A percentile compares a stretch with the other conserved stretches of the same genome.
Evolutionary conservation across 108 stramenopile genomes (phyloP).

Genomic region (Schizochytrium sp.): DNA sequence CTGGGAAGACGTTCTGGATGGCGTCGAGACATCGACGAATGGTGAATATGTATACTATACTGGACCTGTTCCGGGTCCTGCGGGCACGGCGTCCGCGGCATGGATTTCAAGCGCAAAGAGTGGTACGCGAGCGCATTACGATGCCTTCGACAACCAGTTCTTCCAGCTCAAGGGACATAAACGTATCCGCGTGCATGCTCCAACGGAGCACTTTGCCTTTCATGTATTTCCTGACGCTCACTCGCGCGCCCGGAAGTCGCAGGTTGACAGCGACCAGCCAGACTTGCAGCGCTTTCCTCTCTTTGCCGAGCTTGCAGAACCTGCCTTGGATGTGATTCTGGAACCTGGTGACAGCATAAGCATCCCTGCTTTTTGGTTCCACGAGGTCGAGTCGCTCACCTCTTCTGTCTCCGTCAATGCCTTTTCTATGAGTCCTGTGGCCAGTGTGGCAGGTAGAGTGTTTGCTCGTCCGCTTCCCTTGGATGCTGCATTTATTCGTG

Average conservation of each 20-base stretch:
- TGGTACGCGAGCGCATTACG: constrained; percentile 37
- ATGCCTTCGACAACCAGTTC: constrained; percentile 37
- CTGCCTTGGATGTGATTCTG: constrained; percentile 28
- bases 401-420: neutral
- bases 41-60: neutral
- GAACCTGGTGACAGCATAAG: constrained; percentile 29
- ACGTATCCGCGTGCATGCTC: constrained; percentile 24
- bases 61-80: neutral
- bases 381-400: constrained; percentile 33
- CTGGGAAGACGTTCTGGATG: neutral
- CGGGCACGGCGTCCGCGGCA: neutral
- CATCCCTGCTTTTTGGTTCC: constrained; percentile 44
- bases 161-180: constrained; percentile 32
- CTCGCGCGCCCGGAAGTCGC: constrained; percentile 38
- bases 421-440: neutral
- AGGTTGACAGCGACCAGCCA: constrained; percentile 26
- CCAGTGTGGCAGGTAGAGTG: neutral
- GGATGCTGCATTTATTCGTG: neutral
- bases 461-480: neutral
- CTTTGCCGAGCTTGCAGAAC: neutral
- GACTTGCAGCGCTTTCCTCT: neutral
- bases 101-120: constrained; percentile 34
- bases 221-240: constrained; percentile 42
- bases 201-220: constrained; percentile 7
- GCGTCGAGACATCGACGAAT: neutral